Percentiles rank a stretch among this genome's conserved stretches.
phyloP scores from a whole-genome alignment of 441 rosid species.

The Erodium moschatum region DNA sequence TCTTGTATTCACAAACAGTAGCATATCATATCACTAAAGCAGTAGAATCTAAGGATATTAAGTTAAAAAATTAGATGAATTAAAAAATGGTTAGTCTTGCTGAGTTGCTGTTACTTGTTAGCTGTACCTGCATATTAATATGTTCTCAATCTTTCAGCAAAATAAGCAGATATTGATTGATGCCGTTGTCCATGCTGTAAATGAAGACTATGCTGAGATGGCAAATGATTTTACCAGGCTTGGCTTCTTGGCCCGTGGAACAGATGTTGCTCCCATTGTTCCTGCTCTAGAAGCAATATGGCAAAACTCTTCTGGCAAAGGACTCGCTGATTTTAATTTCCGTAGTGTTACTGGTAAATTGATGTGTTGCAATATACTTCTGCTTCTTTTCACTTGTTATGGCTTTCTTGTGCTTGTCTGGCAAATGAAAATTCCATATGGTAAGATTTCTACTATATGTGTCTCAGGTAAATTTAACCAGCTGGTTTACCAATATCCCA shows the following conservation, averaged over 20 bases:
- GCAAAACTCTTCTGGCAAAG: conserved; percentile 91
- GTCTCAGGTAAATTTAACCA: conserved; percentile 75
- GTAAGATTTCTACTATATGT: conserved; percentile 15
- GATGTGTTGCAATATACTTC: background rate
- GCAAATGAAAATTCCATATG: conserved; percentile 7
- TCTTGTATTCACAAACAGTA: too few species aligned
- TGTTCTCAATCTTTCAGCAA: conserved; percentile 51
- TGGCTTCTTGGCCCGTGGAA: conserved; percentile 84
- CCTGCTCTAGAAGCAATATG: conserved; percentile 96
- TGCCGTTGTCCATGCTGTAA: conserved; percentile 96
- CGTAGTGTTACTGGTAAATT: conserved; percentile 75
- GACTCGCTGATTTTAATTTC: conserved; percentile 87
- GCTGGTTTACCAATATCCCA: conserved; percentile 81
- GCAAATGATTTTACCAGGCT: conserved; percentile 98
- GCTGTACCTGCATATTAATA: conserved; percentile 14
- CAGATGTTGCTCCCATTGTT: conserved; percentile 83
- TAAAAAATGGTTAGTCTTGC: background rate
- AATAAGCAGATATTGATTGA: conserved; percentile 91
- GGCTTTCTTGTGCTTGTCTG: conserved; percentile 4
- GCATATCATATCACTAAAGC: too few species aligned
- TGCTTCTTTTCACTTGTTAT: background rate
- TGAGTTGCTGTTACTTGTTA: conserved; percentile 2
- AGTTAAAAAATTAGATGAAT: too few species aligned
- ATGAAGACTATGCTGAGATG: conserved; percentile 92
- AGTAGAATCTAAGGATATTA: too few species aligned